Evolutionary conservation across 2,329 filamentous ascomycete genomes (phyloP), one percentile per base, ranked within the genome.

Genomic region (Podosphaera fusca): DNA sequence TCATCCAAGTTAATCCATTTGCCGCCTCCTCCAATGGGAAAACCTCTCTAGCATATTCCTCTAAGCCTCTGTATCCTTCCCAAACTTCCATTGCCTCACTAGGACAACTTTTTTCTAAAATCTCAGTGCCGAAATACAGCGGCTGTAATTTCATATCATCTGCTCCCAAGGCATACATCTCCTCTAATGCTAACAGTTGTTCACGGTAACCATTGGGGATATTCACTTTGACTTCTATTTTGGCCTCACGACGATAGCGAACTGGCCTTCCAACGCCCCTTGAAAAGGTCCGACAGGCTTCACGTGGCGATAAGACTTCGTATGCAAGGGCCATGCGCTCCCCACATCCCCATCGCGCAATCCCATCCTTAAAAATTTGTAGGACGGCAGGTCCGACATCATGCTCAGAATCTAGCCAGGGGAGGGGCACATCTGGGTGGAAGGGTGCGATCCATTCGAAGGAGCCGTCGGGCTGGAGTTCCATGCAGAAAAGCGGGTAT

Each of bases 401-500:
- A 66, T 96, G 90, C 70, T 96, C 92, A 3, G 89, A 88, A 66
- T 98, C 92, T 45, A 98, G 74, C 88, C 90, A 98, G 0, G 92
- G 92, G 42, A 98, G 75, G 61, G 87, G 87, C 58, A 84, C 84
- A 63, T 95, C 79, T 1, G 87, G 85, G 64, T 95, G 86, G 69
- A 96, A 96, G 0, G 92, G 92, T 1, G 90, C 90, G 66, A 87
- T 82, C 92, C 92, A 96, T 58, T 83, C 73, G 68, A 95, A 95
- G 56, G 85, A 88, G 21, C 87, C 88, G 64, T 95, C 87, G 1
- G 75, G 69, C 69, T 87, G 82, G 52, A 94, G 73, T 61, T 94
- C 87, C 85, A 95, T 94, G 71, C 89, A 92, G 72, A 96, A 96
- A 3, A 96, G 76, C 1, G 92, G 92, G 67, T 95, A 96, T 1